A percentile compares a stretch with the other conserved stretches of the same genome.
phyloP scores from a whole-genome alignment of 345 rosid species.

The Mangifera indica region DNA sequence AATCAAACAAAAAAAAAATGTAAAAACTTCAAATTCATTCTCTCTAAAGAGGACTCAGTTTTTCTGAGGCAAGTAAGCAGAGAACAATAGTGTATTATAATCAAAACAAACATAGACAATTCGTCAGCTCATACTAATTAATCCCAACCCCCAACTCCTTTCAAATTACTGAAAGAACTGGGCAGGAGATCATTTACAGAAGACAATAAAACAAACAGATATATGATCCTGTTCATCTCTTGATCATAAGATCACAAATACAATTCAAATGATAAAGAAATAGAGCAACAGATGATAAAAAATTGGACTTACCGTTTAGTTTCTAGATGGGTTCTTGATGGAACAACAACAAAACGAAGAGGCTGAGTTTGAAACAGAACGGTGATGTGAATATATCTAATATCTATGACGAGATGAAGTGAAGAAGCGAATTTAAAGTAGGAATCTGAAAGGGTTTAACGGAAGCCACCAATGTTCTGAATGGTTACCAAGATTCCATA shows the following conservation, averaged over 20 bases:
- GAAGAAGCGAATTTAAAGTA: slow-evolving; percentile 15
- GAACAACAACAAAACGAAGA: neutral
- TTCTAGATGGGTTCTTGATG: slow-evolving; percentile 2
- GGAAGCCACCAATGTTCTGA: slow-evolving; percentile 59
- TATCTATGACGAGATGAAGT: neutral
- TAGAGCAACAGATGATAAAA: neutral
- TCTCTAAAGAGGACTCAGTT: too few species aligned
- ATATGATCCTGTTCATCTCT: neutral
- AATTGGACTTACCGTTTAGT: slow-evolving; percentile 1
- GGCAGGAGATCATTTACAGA: neutral
- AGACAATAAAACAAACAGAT: neutral
- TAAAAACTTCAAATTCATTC: too few species aligned
- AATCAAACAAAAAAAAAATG: too few species aligned
- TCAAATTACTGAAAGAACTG: too few species aligned
- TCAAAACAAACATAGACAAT: too few species aligned
- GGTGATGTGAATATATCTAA: neutral
- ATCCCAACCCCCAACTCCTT: neutral
- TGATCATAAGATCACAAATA: neutral
- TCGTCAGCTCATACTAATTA: too few species aligned
- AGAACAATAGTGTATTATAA: too few species aligned
- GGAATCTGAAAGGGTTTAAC: slow-evolving; percentile 23
- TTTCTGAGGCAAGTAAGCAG: too few species aligned
- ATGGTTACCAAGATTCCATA: slow-evolving; percentile 45
- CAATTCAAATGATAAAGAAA: neutral
- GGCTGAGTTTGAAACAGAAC: neutral